Evolutionary conservation across 371 early-diverging fungal species (phyloP), one percentile per base, ranked within the genome.

Genomic region (Circinella umbellata): DNA sequence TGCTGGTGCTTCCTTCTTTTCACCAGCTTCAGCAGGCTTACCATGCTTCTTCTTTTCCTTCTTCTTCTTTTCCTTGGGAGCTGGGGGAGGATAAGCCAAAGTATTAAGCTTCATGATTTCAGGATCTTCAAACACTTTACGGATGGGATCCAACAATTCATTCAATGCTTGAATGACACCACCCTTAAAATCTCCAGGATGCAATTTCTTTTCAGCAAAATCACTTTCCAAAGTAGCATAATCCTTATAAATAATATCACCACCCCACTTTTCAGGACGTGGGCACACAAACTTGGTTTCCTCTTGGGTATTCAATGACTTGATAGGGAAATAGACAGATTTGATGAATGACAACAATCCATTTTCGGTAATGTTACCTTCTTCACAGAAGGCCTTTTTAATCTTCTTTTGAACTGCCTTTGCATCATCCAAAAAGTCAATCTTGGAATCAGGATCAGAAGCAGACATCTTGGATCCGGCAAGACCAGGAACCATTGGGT

Each of bases 401-500:
- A 99, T 82, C 90, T 99, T 99, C 73, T 93, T 93, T 74, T 86
- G 79, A 36, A 99, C 96, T 27, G 89, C 77, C 75, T 94, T 91
- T 42, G 92, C 84, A 47, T 89, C 87, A 79, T 99, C 99, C 69
- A 98, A 86, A 64, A 99, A 82, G 78, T 99, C 99, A 73, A 99
- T 96, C 89, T 99, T 99, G 64, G 98, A 96, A 74, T 97, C 92
- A 36, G 96, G 93, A 69, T 99, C 99, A 9, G 99, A 99, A 13
- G 99, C 89, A 69, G 94, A 93, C 99, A 99, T 99, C 84, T 99
- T 99, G 69, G 92, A 86, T 3, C 99, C 99, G 38, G 93, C 88
- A 63, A 99, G 88, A 27, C 99, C 99, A 39, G 98, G 98, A 0
- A 99, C 95, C 99, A 99, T 99, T n/a, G 92, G 88, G 87, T 99